These are phyloP conservation scores for Cercospora zeina DNA, from an alignment of 2,329 filamentous ascomycete genomes.

Conservation along the genomic window DNA sequence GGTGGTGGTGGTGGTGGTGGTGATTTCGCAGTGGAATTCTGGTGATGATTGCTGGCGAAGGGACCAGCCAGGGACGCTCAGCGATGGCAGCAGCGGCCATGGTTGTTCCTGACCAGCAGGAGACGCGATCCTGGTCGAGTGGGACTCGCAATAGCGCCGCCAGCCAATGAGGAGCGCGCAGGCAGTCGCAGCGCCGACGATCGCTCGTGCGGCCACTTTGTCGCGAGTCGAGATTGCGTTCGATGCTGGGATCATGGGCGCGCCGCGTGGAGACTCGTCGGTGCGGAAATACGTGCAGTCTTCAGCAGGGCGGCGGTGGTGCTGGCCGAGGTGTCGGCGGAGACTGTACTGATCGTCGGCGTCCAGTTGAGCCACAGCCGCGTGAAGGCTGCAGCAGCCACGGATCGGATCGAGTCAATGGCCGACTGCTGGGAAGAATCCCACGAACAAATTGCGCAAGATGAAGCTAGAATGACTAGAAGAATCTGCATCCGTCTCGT, in stretches of 20 bases:
- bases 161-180: constrained; percentile 9
- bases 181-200: constrained; percentile 9
- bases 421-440: too few relatives aligned
- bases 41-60: constrained; percentile 4
- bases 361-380: not conserved
- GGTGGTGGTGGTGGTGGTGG: constrained; percentile 6
- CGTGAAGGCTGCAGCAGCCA: constrained; percentile 4
- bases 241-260: constrained; percentile 12
- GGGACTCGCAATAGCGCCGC: not conserved
- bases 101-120: constrained; percentile 5
- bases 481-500: not conserved
- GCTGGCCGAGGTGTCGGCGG: not conserved
- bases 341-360: not conserved
- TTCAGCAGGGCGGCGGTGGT: not conserved
- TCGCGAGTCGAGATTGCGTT: constrained; percentile 17
- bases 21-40: not conserved
- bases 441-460: not conserved
- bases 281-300: too few relatives aligned
- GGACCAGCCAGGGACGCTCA: constrained; percentile 3
- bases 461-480: not conserved
- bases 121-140: constrained; percentile 11
- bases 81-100: constrained; percentile 3
- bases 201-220: not conserved
- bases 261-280: not conserved
- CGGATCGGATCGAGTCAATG: not conserved